These are phyloP conservation scores for Biscogniauxia sp. DNA, from an alignment of 2,329 filamentous ascomycete genomes.

Conservation along the genomic window DNA sequence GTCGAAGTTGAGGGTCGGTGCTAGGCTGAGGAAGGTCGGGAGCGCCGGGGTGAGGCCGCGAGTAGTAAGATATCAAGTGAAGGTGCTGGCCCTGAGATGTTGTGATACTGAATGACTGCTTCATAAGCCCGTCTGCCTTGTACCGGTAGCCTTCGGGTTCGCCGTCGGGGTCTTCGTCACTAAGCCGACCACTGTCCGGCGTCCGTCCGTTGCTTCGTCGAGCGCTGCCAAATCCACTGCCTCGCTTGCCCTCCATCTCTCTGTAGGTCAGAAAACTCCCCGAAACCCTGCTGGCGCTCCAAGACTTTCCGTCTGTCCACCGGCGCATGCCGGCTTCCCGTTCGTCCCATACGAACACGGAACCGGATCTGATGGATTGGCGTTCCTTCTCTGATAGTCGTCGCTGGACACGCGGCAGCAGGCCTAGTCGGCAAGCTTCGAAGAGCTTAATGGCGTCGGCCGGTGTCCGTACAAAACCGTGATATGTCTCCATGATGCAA, in stretches of 20 bases:
- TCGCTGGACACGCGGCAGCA: slow-evolving; percentile 88
- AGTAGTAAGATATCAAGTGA: slow-evolving; percentile 96
- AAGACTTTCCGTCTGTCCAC: slow-evolving; percentile 99
- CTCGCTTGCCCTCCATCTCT: slow-evolving; percentile 98
- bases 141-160: slow-evolving; percentile 91
- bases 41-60: slow-evolving; percentile 70
- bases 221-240: slow-evolving; percentile 66
- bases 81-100: slow-evolving; percentile 85
- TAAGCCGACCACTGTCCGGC: slow-evolving; percentile 75
- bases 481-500: slow-evolving; percentile 85
- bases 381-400: slow-evolving; percentile 94
- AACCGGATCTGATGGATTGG: slow-evolving; percentile 92
- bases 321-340: slow-evolving; percentile 95
- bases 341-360: slow-evolving; percentile 99
- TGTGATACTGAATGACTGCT: slow-evolving; percentile 99
- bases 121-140: slow-evolving; percentile 96
- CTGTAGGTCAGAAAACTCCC: slow-evolving; percentile 96
- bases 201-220: slow-evolving; percentile 67
- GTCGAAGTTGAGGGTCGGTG: slow-evolving; percentile 73
- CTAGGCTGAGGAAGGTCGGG: slow-evolving; percentile 78
- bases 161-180: slow-evolving; percentile 80
- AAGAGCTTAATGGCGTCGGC: slow-evolving; percentile 98
- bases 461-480: slow-evolving; percentile 92
- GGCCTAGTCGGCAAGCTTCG: slow-evolving; percentile 86
- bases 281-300: slow-evolving; percentile 96